Conservation (phyloP, 2,329 filamentous ascomycete genomes). For the Stagonosporopsis chrysanthemi region DNA sequence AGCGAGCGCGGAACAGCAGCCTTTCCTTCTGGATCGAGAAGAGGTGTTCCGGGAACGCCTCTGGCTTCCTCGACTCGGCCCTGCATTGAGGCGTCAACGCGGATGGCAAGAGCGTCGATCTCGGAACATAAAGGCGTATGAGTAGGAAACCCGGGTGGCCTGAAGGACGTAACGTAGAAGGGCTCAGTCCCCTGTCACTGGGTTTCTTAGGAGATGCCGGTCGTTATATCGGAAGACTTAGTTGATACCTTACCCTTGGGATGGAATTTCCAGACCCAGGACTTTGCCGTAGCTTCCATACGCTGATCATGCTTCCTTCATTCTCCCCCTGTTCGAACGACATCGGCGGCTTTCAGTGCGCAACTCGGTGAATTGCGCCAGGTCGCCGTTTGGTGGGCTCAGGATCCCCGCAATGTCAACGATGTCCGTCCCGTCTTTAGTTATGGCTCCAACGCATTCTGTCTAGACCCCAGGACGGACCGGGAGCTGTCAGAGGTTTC, state of each 20-base stretch:
- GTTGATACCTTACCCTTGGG: background rate
- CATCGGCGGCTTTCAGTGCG: constrained; percentile 24
- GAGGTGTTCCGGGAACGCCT: constrained; percentile 2
- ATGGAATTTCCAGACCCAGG: background rate
- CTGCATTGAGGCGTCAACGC: constrained; percentile 4
- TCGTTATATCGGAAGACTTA: background rate
- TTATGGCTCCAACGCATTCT: constrained; percentile 36
- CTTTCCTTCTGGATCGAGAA: constrained; percentile 5
- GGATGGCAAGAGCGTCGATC: constrained; percentile 11
- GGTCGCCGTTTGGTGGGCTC: background rate
- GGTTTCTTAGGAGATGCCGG: constrained; percentile 4
- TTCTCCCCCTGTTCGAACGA: constrained; percentile 27
- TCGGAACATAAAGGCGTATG: background rate
- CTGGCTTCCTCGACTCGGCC: constrained; percentile 1
- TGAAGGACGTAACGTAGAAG: constrained; percentile 10
- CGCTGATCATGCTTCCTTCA: constrained; percentile 27
- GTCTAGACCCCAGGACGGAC: constrained; percentile 77
- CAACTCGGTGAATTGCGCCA: constrained; percentile 20
- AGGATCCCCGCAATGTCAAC: constrained; percentile 21
- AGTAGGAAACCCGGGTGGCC: background rate
- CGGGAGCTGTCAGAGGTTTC: constrained; percentile 68
- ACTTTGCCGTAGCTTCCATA: constrained; percentile 24
- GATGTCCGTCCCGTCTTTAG: constrained; percentile 22
- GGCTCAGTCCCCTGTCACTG: constrained; percentile 13
- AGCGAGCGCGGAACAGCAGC: background rate